Base-by-base conservation (phyloP, 371 early-diverging fungal genomes). In the Syncephalastrum racemosum region DNA sequence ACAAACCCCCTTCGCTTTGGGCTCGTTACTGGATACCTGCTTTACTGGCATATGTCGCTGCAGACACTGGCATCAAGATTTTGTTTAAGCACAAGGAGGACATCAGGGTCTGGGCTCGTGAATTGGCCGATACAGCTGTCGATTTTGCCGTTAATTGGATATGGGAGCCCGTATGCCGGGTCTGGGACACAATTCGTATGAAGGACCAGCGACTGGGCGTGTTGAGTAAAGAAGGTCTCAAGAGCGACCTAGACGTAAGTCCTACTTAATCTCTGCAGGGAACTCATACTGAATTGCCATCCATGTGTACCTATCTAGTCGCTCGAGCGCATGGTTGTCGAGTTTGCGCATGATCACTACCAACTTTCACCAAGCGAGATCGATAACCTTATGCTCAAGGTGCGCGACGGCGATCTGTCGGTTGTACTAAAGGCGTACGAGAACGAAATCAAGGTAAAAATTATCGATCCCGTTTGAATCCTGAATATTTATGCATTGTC, bases 111-210 rank as follows among this genome's bases (percentile, higher is more conserved):
- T 73, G 68, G 66, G 15, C 71, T 5, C 57, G 67, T 13, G 84
- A 86, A 31, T 61, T 69, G 1, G 76, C 72, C 47, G 72, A 73
- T 2, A 89, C 91, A 0, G 75, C 66, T 1, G 62, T 56, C 16
- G 75, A 82, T 51, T 89, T 91, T 57, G 70, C 78, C 14, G 60
- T 67, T 13, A 84, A 93, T 67, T 97, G 93, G 89, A 79, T 97
- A 8, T 76, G 88, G 69, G 76, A 85, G 19, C 97, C 97, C 1
- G 60, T 92, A 6, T 59, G 67, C 16, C 75, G 85, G 40, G 85
- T 94, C n/a, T 90, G 85, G 68, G 76, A 83, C n/a, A 96, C 95
- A 3, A 88, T 97, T 31, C 82, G 95, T 25, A 88, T 94, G 50
- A 78, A 81, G 27, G 92, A 93, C 48, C 72, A 77, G 19, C 79